A percentile compares a stretch with the other conserved stretches of the same genome.
Evolutionary conservation across 2,329 filamentous ascomycete genomes (phyloP).

Genomic region (Aspergillus intermedius): DNA sequence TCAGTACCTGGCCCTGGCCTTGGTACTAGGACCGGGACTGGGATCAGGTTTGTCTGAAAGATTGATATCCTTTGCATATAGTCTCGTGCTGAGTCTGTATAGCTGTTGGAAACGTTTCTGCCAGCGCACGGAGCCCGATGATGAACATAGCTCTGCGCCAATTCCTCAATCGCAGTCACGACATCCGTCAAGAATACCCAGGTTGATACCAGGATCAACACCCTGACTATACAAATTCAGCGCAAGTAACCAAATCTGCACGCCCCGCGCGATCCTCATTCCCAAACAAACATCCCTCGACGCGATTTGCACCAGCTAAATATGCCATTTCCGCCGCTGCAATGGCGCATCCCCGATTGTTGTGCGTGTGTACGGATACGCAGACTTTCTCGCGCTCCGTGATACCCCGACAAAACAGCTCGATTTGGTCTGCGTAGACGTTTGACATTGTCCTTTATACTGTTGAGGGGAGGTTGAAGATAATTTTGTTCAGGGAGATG

Average conservation of each 20-base stretch:
- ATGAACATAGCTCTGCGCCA: constrained; percentile 91
- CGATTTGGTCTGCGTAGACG: constrained; percentile 91
- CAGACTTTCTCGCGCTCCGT: constrained; percentile 77
- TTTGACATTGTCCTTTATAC: constrained; percentile 94
- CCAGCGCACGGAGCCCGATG: constrained; percentile 85
- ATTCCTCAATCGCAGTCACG: constrained; percentile 83
- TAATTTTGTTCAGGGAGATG: constrained; percentile 59
- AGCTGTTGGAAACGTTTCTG: constrained; percentile 84
- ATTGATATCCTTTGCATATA: constrained; percentile 51
- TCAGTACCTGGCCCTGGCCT: constrained; percentile 54
- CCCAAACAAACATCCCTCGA: constrained; percentile 91
- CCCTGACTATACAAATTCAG: constrained; percentile 95
- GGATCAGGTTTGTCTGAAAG: too few relatives aligned
- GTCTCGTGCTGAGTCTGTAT: constrained; percentile 92
- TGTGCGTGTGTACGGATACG: constrained; percentile 88
- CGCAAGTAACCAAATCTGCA: constrained; percentile 88
- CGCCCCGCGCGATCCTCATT: constrained; percentile 98
- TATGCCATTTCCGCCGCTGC: constrained; percentile 88
- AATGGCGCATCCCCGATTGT: constrained; percentile 86
- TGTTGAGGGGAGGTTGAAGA: constrained; percentile 96
- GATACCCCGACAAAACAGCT: constrained; percentile 87
- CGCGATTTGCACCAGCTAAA: constrained; percentile 91
- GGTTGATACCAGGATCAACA: constrained; percentile 76
- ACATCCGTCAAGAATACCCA: constrained; percentile 77
- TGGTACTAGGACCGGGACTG: too few relatives aligned